These are phyloP conservation scores for Hydrangea macrophylla DNA, from an alignment of 148 eudicot species.

Conservation along the genomic window DNA sequence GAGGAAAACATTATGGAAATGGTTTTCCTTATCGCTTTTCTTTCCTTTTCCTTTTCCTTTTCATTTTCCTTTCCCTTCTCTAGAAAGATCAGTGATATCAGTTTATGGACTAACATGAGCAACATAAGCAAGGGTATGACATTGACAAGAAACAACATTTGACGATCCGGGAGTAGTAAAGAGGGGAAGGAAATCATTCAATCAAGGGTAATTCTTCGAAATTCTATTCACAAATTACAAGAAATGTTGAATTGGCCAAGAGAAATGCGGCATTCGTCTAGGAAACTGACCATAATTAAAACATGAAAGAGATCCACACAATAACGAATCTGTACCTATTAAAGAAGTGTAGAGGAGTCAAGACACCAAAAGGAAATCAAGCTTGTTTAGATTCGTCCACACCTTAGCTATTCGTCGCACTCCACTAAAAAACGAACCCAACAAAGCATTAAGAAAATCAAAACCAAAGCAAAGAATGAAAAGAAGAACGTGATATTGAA, in stretches of 20 bases:
- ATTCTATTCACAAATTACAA: not conserved
- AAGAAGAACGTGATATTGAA: no score
- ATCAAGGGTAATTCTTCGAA: not conserved
- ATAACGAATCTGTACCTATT: conserved; percentile 76
- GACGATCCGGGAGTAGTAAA: not conserved
- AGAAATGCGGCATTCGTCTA: not conserved
- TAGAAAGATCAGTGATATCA: not conserved
- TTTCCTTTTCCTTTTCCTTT: no score
- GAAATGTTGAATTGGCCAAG: not conserved
- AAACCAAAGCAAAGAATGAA: no score
- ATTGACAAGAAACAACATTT: no score
- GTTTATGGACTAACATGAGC: not conserved
- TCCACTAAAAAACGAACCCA: no score
- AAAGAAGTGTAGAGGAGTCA: conserved; percentile 85
- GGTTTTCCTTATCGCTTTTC: no score
- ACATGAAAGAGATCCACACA: not conserved
- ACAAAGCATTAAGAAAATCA: no score
- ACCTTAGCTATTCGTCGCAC: no score
- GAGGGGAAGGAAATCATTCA: not conserved
- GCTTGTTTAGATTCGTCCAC: no score
- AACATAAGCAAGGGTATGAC: not conserved
- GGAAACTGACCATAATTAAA: conserved; percentile 4
- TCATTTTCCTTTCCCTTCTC: not conserved
- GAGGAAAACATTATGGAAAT: no score
- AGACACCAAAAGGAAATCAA: conserved; percentile 94